Conservation (phyloP, 257 asterid genomes). For the Mitragyna speciosa region DNA sequence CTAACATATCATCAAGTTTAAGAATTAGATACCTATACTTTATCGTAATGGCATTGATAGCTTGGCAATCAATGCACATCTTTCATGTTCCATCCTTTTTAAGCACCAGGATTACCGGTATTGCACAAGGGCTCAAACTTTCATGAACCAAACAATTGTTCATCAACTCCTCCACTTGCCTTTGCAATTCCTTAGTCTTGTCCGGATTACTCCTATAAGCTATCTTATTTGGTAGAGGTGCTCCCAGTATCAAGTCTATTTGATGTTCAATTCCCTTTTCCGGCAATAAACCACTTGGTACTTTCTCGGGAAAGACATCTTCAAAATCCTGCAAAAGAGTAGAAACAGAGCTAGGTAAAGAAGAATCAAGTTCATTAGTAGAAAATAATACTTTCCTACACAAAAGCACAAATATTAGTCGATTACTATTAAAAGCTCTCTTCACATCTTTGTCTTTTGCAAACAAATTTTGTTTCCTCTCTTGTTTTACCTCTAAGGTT, state of each 20-base stretch:
- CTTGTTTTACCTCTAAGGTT: no score
- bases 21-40: neutral
- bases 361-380: no score
- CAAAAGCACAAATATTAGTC: no score
- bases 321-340: neutral
- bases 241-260: neutral
- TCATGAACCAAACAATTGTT: neutral
- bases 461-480: no score
- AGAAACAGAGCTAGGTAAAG: neutral
- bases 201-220: neutral
- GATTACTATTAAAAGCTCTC: no score
- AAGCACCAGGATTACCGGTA: no score
- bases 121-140: neutral
- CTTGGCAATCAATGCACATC: neutral
- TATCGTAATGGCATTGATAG: neutral
- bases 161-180: neutral
- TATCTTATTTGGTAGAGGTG: neutral
- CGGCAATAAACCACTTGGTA: neutral
- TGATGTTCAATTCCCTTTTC: neutral
- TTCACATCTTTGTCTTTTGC: no score
- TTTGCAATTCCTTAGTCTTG: neutral
- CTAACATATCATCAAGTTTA: neutral
- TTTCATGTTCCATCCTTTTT: no score
- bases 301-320: neutral
- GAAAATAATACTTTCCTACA: no score